Evolutionary conservation across 2,329 filamentous ascomycete genomes (phyloP).

Genomic region (Tothia fuscella): DNA sequence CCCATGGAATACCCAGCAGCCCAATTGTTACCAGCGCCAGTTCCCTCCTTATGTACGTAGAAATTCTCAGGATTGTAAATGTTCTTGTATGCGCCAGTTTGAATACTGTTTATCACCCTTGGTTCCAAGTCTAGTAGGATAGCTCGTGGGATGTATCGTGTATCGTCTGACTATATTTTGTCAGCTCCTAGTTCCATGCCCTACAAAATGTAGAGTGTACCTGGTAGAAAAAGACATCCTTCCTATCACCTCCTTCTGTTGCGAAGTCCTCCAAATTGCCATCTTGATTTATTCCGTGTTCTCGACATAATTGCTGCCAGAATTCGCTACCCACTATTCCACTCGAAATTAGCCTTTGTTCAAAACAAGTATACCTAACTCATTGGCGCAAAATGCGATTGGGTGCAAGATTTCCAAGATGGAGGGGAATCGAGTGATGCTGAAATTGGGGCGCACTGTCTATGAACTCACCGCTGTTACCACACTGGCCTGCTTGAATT

Average conservation of each 20-base stretch:
- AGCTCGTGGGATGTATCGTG: conserved; percentile 90
- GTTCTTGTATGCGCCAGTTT: conserved; percentile 88
- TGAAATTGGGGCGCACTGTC: conserved; percentile 14
- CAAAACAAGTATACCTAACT: no score
- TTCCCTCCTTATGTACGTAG: conserved; percentile 86
- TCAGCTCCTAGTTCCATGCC: conserved; percentile 13
- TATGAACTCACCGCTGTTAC: conserved; percentile 79
- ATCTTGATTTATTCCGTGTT: conserved; percentile 95
- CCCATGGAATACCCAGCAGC: conserved; percentile 90
- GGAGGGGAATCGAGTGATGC: conserved; percentile 11
- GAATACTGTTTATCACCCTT: conserved; percentile 81
- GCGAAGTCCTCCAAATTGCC: conserved; percentile 97
- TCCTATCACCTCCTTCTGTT: conserved; percentile 92
- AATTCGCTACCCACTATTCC: conserved; percentile 89
- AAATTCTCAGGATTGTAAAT: conserved; percentile 99
- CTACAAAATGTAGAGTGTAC: no score
- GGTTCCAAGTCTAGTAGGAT: conserved; percentile 94
- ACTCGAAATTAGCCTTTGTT: no score
- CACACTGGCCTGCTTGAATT: conserved; percentile 96
- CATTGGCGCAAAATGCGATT: not conserved
- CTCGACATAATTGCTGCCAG: conserved; percentile 96
- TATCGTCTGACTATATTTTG: conserved; percentile 96
- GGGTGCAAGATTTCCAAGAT: conserved; percentile 7
- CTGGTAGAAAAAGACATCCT: conserved; percentile 99
- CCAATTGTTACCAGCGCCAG: conserved; percentile 97